Evolutionary conservation across 2,329 filamentous ascomycete genomes (phyloP).

Genomic region (Colletotrichum truncatum): DNA sequence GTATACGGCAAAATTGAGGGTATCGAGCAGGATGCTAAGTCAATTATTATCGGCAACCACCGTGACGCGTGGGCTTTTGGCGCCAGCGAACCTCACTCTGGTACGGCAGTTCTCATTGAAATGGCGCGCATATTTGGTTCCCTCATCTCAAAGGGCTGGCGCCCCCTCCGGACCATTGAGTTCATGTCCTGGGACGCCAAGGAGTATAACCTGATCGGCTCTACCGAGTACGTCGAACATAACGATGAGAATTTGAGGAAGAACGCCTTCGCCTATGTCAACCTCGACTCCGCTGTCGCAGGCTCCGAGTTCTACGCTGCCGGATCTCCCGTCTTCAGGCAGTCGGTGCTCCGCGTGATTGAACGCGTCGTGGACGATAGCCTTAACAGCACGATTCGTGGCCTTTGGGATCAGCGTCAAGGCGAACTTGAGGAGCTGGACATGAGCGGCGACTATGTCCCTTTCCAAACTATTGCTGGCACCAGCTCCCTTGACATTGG

Average conservation of each 20-base stretch:
- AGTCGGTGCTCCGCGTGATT: conserved; percentile 76
- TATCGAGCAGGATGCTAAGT: conserved; percentile 84
- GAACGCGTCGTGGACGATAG: conserved; percentile 78
- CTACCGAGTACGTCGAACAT: conserved; percentile 93
- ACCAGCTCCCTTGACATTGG: conserved; percentile 87
- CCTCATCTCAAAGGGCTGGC: conserved; percentile 81
- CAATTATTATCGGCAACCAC: conserved; percentile 90
- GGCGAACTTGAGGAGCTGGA: conserved; percentile 73
- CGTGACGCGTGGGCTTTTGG: conserved; percentile 94
- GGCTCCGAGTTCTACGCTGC: conserved; percentile 80
- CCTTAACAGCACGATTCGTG: conserved; percentile 75
- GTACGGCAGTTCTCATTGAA: conserved; percentile 92
- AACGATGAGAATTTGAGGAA: conserved; percentile 77
- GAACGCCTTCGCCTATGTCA: conserved; percentile 87
- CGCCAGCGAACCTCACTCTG: conserved; percentile 84
- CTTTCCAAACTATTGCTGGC: conserved; percentile 92
- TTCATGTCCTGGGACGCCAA: conserved; percentile 97
- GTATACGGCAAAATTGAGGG: conserved; percentile 85
- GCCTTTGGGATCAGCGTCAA: conserved; percentile 77
- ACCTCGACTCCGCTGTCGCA: conserved; percentile 84
- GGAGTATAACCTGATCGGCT: conserved; percentile 93
- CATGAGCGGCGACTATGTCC: conserved; percentile 82
- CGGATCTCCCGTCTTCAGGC: conserved; percentile 83
- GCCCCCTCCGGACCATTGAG: conserved; percentile 91
- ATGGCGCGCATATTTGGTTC: conserved; percentile 86